Evolutionary conservation across 2,329 filamentous ascomycete genomes (phyloP).

Genomic region (Remersonia thermophila): DNA sequence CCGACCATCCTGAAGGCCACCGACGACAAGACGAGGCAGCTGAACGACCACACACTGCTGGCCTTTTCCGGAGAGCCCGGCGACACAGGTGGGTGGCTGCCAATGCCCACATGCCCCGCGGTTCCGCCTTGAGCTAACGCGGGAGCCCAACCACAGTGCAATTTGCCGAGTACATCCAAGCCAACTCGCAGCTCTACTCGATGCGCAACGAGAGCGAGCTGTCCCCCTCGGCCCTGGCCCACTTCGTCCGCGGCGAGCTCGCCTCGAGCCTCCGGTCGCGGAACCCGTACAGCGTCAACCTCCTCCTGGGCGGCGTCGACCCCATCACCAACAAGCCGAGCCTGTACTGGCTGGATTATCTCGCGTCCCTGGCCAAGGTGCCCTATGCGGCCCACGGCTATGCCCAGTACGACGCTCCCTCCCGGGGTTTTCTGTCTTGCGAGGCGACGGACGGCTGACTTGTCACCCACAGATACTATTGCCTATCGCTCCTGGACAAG

Average conservation of each 20-base stretch:
- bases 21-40: slow-evolving; percentile 88
- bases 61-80: slow-evolving; percentile 93
- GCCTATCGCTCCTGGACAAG: slow-evolving; percentile 93
- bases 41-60: slow-evolving; percentile 92
- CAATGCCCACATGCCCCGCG: background rate
- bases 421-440: no score
- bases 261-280: slow-evolving; percentile 81
- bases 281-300: slow-evolving; percentile 93
- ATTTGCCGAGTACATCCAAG: slow-evolving; percentile 98
- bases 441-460: slow-evolving; percentile 14
- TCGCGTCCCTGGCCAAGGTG: slow-evolving; percentile 74
- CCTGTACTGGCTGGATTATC: slow-evolving; percentile 95
- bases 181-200: slow-evolving; percentile 93
- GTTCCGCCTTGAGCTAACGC: no score
- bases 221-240: slow-evolving; percentile 74
- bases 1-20: slow-evolving; percentile 87
- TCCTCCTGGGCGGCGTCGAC: slow-evolving; percentile 88
- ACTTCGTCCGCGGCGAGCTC: slow-evolving; percentile 89
- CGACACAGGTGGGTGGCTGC: slow-evolving; percentile 59
- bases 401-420: slow-evolving; percentile 61
- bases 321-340: slow-evolving; percentile 81
- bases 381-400: slow-evolving; percentile 97
- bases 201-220: slow-evolving; percentile 96
- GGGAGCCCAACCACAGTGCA: slow-evolving; percentile 50
- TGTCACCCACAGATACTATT: slow-evolving; percentile 75